Evolutionary conservation across 305 asterid genomes (phyloP).

Genomic region (Plantago coronopus): DNA sequence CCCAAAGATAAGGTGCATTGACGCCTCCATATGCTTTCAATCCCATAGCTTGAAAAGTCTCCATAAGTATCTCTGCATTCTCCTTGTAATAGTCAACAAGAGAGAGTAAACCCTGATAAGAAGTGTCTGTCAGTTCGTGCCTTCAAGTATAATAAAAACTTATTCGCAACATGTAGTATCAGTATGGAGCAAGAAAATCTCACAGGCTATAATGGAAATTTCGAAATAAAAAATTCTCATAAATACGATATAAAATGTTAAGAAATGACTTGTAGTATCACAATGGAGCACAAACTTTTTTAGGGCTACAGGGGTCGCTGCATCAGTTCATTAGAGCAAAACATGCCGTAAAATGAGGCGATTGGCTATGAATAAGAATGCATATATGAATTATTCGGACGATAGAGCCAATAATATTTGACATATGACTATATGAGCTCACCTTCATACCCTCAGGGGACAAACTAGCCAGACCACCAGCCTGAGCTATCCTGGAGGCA

Average conservation of each 20-base stretch:
- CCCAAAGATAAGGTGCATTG: conserved; percentile 89
- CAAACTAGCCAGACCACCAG: conserved; percentile 80
- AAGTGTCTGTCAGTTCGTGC: background rate
- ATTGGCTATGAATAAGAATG: too few relatives aligned
- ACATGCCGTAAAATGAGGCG: too few relatives aligned
- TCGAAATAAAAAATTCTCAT: too few relatives aligned
- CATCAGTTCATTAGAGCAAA: too few relatives aligned
- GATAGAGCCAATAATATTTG: background rate
- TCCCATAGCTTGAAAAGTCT: conserved; percentile 63
- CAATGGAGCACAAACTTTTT: too few relatives aligned
- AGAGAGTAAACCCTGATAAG: conserved; percentile 46
- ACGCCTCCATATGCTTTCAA: conserved; percentile 62
- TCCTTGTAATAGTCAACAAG: conserved; percentile 61
- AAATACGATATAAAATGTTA: too few relatives aligned
- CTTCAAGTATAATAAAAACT: background rate
- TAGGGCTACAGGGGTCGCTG: too few relatives aligned
- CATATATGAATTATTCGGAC: too few relatives aligned
- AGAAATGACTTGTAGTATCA: too few relatives aligned
- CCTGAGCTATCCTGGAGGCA: conserved; percentile 81
- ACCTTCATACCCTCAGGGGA: conserved; percentile 68
- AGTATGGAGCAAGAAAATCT: too few relatives aligned
- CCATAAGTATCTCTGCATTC: conserved; percentile 63
- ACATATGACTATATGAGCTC: conserved; percentile 5
- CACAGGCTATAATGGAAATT: too few relatives aligned
- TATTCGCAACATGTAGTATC: too few relatives aligned